Evolutionary conservation across 1,284 basidiomycete genomes (phyloP).

Genomic region (Mycosarcoma mackinlayi): DNA sequence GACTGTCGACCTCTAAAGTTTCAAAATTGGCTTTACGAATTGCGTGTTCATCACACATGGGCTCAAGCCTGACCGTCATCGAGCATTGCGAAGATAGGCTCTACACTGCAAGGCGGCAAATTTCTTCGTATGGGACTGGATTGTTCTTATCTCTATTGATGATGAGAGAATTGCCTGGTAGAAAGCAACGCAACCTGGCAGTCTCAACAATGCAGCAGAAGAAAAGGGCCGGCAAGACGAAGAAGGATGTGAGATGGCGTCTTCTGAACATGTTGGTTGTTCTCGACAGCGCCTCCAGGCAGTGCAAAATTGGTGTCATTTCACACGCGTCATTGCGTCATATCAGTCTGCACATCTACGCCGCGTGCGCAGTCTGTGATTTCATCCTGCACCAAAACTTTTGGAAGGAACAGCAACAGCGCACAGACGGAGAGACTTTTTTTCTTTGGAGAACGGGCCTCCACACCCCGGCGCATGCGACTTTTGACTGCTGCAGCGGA

Average conservation of each 20-base stretch:
- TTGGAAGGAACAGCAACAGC: not conserved
- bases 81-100: not conserved
- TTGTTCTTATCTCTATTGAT: too few species aligned
- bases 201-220: too few species aligned
- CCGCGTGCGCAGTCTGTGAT: conserved; percentile 10
- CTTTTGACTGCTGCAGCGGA: not conserved
- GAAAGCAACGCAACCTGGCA: too few species aligned
- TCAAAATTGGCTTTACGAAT: too few species aligned
- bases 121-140: too few species aligned
- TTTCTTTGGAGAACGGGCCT: not conserved
- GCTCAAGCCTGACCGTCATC: not conserved
- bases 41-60: too few species aligned
- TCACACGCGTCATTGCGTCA: conserved; percentile 40
- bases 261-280: not conserved
- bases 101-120: too few species aligned
- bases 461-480: too few species aligned
- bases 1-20: too few species aligned
- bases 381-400: not conserved
- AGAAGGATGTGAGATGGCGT: conserved; percentile 17
- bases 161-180: not conserved
- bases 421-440: conserved; percentile 9
- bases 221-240: too few species aligned
- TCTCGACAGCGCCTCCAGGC: too few species aligned
- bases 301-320: not conserved
- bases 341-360: conserved; percentile 23